These are phyloP conservation scores for Solanum sejunctum DNA, from an alignment of 257 asterid genomes.

Conservation along the genomic window DNA sequence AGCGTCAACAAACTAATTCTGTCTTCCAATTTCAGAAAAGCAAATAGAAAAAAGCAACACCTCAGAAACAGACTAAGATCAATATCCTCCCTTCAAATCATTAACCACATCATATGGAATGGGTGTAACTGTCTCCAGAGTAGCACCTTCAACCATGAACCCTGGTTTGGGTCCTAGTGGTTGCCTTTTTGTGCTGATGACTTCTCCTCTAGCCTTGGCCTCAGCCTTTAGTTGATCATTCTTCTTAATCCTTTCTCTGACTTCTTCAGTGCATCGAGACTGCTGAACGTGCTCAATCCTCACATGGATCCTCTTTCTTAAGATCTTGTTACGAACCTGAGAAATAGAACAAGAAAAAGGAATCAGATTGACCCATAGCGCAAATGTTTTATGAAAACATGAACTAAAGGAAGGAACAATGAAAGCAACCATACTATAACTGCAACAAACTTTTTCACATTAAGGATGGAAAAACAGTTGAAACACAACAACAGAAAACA, in stretches of 20 bases:
- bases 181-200: slow-evolving; percentile 74
- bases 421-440: neutral
- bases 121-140: slow-evolving; percentile 78
- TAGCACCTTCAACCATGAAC: slow-evolving; percentile 65
- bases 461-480: neutral
- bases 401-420: neutral
- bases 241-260: slow-evolving; percentile 36
- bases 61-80: neutral
- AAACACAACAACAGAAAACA: neutral
- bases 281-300: slow-evolving; percentile 69
- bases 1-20: neutral
- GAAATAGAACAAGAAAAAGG: neutral
- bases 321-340: slow-evolving; percentile 59
- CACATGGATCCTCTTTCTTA: slow-evolving; percentile 60
- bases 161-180: slow-evolving; percentile 79
- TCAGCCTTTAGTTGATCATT: slow-evolving; percentile 63
- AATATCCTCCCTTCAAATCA: slow-evolving; percentile 93
- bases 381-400: neutral
- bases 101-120: slow-evolving; percentile 90
- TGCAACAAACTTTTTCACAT: neutral
- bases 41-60: neutral
- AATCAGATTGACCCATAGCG: neutral
- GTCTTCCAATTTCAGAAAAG: neutral
- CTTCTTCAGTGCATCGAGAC: slow-evolving; percentile 62
- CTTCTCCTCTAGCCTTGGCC: slow-evolving; percentile 58